Evolutionary conservation across 192 early-diverging fungal species (phyloP).

Genomic region (Podila verticillata): DNA sequence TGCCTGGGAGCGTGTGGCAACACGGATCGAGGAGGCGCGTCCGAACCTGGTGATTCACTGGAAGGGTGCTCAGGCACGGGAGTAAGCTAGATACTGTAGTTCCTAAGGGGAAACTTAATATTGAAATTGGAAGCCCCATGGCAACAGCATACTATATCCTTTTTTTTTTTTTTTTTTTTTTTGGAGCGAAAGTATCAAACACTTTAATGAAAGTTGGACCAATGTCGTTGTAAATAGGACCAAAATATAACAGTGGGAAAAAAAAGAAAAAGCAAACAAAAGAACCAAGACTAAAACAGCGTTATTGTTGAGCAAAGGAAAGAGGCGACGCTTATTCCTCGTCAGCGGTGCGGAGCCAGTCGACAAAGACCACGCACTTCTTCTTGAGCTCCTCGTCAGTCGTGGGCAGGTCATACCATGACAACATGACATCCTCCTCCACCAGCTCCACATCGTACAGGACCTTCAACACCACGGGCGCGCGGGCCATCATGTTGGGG

Average conservation of each 20-base stretch:
- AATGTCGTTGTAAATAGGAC: no score
- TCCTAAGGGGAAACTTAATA: not conserved
- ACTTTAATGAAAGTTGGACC: no score
- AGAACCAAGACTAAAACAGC: no score
- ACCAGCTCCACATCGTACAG: slow-evolving; percentile 80
- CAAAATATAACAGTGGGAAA: not conserved
- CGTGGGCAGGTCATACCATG: slow-evolving; percentile 67
- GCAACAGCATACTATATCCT: no score
- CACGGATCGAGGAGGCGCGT: slow-evolving; percentile 43
- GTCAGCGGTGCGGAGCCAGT: slow-evolving; percentile 85
- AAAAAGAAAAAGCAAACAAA: not conserved
- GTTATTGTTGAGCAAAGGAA: not conserved
- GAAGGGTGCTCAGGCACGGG: slow-evolving; percentile 49
- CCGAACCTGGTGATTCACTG: slow-evolving; percentile 53
- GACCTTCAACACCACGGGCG: slow-evolving; percentile 69
- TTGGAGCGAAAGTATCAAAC: no score
- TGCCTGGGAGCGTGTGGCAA: slow-evolving; percentile 51
- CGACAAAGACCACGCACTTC: slow-evolving; percentile 72
- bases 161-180: no score
- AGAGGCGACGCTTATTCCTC: slow-evolving; percentile 69
- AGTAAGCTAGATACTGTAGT: slow-evolving; percentile 10
- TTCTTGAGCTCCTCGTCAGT: slow-evolving; percentile 68
- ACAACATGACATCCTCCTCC: slow-evolving; percentile 81
- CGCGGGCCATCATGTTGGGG: slow-evolving; percentile 59
- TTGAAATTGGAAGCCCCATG: no score